Evolutionary conservation across 1,284 basidiomycete genomes (phyloP), one percentile per base, ranked within the genome.

Genomic region (Retiboletus fuscus): DNA sequence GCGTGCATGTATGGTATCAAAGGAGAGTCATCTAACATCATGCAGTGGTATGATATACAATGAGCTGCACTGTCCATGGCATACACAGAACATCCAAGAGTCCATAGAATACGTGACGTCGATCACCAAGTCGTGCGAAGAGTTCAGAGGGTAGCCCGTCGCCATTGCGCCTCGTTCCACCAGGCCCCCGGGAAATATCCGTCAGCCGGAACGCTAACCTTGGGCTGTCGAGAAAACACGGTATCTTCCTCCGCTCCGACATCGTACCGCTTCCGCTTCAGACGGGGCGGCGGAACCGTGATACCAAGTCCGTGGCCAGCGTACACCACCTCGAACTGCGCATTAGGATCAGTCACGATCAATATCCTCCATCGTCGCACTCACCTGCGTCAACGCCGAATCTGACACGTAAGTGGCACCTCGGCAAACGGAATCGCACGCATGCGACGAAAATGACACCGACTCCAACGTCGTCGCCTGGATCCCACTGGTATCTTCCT

Each of bases 211-310:
- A 55, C 10, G 39, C 66, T 22, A 18, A 72, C 66, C 64, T 66
- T 70, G 44, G 69, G 66, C 12, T 57, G 62, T 28, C 69, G 67
- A 46, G 62, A 26, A 44, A 44, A 46, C 28, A 12, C 16, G 5
- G 34, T 44, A 20, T 6, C 15, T 18, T n/a, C 49, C 20, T 74
- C 71, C 20, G 41, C 24, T 12, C 70, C 70, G n/a, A 61, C 18
- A n/a, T 77, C 75, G 15, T 49, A 34, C 39, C 68, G 43, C 43
- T 74, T 79, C 22, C 79, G 70, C 66, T 79, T 80, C 64, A 61
- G 44, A 55, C 30, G 24, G 49, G 58, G 64, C 5, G 47, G 43
- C 8, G 69, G 66, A 18, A 76, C 41, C 24, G 57, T 66, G 47
- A 81, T 72, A 5, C 71, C 61, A 55, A 71, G 72, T 11, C 71